phyloP scores from a whole-genome alignment of 116 monocot species.

The Cymodocea nodosa region DNA sequence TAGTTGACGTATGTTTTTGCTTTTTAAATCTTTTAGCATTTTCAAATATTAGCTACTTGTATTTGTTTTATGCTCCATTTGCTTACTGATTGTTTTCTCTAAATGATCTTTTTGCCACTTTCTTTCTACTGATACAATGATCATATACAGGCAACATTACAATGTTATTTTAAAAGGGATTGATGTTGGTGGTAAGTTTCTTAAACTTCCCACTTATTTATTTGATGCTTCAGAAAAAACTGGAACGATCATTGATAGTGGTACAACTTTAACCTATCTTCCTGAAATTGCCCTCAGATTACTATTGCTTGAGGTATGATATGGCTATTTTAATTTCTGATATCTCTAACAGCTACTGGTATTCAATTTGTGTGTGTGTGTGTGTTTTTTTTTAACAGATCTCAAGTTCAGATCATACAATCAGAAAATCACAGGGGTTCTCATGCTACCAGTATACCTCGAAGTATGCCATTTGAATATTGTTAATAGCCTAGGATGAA shows the following conservation, averaged over 20 bases:
- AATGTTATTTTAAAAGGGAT: slow-evolving; percentile 83
- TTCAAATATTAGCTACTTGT: too few species aligned
- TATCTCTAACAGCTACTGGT: background rate
- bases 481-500: background rate
- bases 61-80: too few species aligned
- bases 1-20: too few species aligned
- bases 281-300: slow-evolving; percentile 54
- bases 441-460: slow-evolving; percentile 44
- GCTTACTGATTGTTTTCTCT: too few species aligned
- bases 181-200: slow-evolving; percentile 51
- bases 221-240: slow-evolving; percentile 55
- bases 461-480: slow-evolving; percentile 24
- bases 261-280: slow-evolving; percentile 90
- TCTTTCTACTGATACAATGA: background rate
- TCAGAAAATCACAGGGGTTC: slow-evolving; percentile 29
- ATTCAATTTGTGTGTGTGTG: background rate
- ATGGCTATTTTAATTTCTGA: background rate
- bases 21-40: too few species aligned
- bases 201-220: slow-evolving; percentile 55
- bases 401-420: background rate
- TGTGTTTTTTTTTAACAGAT: slow-evolving; percentile 6
- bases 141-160: slow-evolving; percentile 66
- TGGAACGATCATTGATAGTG: slow-evolving; percentile 94
- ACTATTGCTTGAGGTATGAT: slow-evolving; percentile 51
- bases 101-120: background rate